These are phyloP conservation scores for Tetracladium setigerum DNA, from an alignment of 495 filamentous ascomycete genomes.

Conservation along the genomic window DNA sequence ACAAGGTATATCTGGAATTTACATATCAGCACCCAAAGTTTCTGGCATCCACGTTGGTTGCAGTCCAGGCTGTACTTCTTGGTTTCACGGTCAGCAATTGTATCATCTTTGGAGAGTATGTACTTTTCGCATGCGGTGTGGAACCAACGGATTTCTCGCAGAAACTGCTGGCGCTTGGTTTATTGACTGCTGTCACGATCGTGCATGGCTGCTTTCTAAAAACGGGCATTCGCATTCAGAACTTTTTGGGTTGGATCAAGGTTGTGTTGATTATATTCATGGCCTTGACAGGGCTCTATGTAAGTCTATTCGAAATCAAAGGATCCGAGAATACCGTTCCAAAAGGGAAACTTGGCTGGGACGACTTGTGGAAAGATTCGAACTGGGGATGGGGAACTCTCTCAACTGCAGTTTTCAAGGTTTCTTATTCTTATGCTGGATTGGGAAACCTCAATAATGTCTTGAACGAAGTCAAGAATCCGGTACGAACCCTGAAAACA, in stretches of 20 bases:
- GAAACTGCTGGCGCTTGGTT: conserved; percentile 51
- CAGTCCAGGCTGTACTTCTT: conserved; percentile 58
- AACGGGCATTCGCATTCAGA: conserved; percentile 57
- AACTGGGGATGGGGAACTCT: conserved; percentile 48
- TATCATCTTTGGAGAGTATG: conserved; percentile 64
- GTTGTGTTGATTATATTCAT: conserved; percentile 58
- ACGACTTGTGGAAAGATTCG: conserved; percentile 42
- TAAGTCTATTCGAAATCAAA: conserved; percentile 34
- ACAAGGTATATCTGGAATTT: conserved; percentile 74
- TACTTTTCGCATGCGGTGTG: conserved; percentile 51
- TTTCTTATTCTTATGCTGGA: conserved; percentile 65
- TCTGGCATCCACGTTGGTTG: conserved; percentile 60
- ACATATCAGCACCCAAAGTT: conserved; percentile 62
- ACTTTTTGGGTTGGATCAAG: conserved; percentile 60
- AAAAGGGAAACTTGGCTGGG: no score
- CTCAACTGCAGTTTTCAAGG: conserved; percentile 62
- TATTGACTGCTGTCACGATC: conserved; percentile 52
- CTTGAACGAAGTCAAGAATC: conserved; percentile 67
- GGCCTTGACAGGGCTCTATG: conserved; percentile 47
- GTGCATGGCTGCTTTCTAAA: conserved; percentile 55
- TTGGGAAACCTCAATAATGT: conserved; percentile 67
- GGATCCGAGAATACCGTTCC: conserved; percentile 12
- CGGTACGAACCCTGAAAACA: conserved; percentile 55
- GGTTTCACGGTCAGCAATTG: conserved; percentile 66
- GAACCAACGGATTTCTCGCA: conserved; percentile 43